Conservation (phyloP, 2,329 filamentous ascomycete genomes). For the Dothideomycetes sp. region DNA sequence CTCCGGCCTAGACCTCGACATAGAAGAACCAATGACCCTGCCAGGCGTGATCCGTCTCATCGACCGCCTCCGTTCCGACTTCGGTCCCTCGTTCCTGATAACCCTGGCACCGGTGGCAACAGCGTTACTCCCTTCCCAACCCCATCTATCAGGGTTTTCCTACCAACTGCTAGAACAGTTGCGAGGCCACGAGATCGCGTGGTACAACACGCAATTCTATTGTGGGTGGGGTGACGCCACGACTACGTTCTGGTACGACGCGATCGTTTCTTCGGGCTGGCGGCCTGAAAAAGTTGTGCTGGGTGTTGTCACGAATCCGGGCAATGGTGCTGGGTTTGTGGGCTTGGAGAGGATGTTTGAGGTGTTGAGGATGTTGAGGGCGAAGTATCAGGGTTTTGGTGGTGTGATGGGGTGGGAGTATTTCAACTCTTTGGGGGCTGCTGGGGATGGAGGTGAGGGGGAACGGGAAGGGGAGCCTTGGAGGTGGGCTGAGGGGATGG, state of each 20-base stretch:
- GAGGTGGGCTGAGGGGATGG: constrained; percentile 69
- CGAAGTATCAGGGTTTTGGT: constrained; percentile 61
- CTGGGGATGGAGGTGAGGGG: too few species aligned
- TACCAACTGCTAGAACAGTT: constrained; percentile 66
- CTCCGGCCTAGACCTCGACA: constrained; percentile 67
- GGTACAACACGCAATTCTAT: constrained; percentile 93
- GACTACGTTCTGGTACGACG: constrained; percentile 42
- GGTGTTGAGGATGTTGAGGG: constrained; percentile 48
- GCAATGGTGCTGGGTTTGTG: constrained; percentile 58
- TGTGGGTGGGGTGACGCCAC: constrained; percentile 72
- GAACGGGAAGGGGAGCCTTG: constrained; percentile 56
- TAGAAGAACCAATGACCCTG: constrained; percentile 68
- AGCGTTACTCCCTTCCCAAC: constrained; percentile 49
- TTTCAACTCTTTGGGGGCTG: constrained; percentile 70
- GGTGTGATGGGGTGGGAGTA: constrained; percentile 96
- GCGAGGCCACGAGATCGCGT: constrained; percentile 58
- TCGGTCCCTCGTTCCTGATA: constrained; percentile 62
- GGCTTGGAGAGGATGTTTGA: constrained; percentile 47
- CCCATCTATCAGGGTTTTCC: constrained; percentile 71
- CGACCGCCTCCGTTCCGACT: constrained; percentile 47
- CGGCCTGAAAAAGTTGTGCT: constrained; percentile 63
- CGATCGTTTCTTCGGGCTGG: constrained; percentile 57
- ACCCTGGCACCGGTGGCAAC: constrained; percentile 75
- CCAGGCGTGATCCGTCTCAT: constrained; percentile 48
- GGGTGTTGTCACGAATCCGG: constrained; percentile 70